A percentile compares a stretch with the other conserved stretches of the same genome.
Evolutionary conservation across 2,329 filamentous ascomycete genomes (phyloP).

Genomic region (Pseudocercospora macadamiae): DNA sequence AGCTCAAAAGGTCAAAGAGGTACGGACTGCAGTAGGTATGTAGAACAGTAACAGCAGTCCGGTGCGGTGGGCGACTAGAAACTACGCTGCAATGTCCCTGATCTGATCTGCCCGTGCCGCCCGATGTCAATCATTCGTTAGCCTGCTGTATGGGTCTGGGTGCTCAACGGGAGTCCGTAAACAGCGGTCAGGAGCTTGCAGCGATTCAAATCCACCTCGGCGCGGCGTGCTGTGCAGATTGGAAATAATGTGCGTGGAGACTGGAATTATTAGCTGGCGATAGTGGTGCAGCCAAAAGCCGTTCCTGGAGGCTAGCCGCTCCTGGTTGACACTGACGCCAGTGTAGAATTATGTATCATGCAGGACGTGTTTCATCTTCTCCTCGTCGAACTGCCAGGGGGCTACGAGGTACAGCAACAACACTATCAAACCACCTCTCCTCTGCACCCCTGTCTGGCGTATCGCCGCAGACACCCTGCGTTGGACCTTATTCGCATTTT

Average conservation of each 20-base stretch:
- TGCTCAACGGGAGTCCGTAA: background rate
- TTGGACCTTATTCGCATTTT: background rate
- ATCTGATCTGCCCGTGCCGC: too few relatives aligned
- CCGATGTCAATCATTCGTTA: too few relatives aligned
- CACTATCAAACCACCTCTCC: background rate
- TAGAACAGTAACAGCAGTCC: too few relatives aligned
- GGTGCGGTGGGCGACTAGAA: too few relatives aligned
- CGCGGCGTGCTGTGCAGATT: background rate
- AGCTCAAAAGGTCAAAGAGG: background rate
- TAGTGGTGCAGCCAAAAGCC: background rate
- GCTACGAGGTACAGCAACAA: too few relatives aligned
- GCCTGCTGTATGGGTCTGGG: too few relatives aligned
- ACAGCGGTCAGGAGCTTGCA: background rate
- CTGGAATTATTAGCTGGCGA: background rate
- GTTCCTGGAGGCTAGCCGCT: too few relatives aligned
- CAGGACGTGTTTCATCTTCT: background rate
- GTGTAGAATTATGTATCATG: background rate
- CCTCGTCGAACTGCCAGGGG: too few relatives aligned
- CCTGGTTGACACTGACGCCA: too few relatives aligned
- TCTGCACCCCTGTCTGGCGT: background rate
- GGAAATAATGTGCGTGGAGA: too few relatives aligned
- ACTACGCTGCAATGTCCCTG: too few relatives aligned
- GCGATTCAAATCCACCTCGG: background rate
- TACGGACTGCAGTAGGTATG: background rate
- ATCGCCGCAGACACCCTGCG: background rate